phyloP scores from a whole-genome alignment of 805 yeast genomes.

The Tetrapisispora nanseiensis region DNA sequence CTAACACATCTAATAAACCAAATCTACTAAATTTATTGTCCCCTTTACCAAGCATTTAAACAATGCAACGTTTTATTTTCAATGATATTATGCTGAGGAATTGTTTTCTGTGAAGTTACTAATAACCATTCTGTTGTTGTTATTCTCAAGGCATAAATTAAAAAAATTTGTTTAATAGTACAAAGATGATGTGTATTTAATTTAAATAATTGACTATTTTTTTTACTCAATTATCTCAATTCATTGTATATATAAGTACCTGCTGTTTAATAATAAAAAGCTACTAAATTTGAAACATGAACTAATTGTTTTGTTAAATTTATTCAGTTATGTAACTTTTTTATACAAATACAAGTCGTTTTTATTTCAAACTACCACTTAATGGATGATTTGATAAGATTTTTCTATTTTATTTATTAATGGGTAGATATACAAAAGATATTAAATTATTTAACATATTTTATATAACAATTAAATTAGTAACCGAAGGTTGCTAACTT shows the following conservation, averaged over 20 bases:
- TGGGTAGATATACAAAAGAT: constrained; percentile 3
- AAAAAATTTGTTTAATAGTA: background rate
- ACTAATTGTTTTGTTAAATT: too few species aligned
- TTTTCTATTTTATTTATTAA: constrained; percentile 3
- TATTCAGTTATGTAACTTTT: too few species aligned
- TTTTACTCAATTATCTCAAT: background rate
- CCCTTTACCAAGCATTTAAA: constrained; percentile 30
- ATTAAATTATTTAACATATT: background rate
- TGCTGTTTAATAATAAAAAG: background rate
- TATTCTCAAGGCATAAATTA: too few species aligned
- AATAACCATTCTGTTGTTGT: too few species aligned
- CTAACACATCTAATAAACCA: constrained; percentile 75
- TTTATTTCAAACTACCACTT: background rate
- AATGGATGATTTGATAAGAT: background rate
- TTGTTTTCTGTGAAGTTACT: too few species aligned
- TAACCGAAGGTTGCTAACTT: constrained; percentile 96
- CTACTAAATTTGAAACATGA: background rate
- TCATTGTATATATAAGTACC: constrained; percentile 1
- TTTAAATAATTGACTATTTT: background rate
- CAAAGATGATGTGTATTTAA: background rate
- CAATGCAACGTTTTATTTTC: too few species aligned
- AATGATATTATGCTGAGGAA: too few species aligned
- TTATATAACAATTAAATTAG: constrained; percentile 40
- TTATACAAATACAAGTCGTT: background rate
- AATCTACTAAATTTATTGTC: constrained; percentile 44